Base-by-base conservation (phyloP, 2,329 filamentous ascomycete species). In the Calonectria honghensis region DNA sequence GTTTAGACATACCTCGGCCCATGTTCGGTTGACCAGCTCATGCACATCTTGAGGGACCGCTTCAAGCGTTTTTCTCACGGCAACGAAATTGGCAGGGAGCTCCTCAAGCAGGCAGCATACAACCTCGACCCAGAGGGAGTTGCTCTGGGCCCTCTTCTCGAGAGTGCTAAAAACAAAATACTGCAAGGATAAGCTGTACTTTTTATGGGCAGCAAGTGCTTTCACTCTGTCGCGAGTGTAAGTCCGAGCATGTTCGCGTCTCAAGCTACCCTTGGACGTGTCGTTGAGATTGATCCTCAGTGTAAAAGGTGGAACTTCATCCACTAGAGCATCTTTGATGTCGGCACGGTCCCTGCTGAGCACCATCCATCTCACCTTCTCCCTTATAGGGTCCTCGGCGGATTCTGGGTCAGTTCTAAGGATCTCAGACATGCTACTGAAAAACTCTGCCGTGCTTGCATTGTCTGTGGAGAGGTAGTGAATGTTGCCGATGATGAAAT, bases 401-500 rank as follows among this genome's bases (percentile, higher is more conserved):
- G 39, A 41, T 6, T 31, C 63, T 16, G 51, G 14, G 16, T 72
- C 70, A 5, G 35, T 29, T 18, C 61, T 45, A 11, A 72, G 45
- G n/a, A 59, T 41, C 7, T 72, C 70, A 9, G 64, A 61, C 1
- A 72, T 52, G 18, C 16, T 50, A 6, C 5, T 29, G 14, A 72
- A 7, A 50, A 72, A 68, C 41, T 68, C 70, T 18, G 24, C 35
- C 13, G 70, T 72, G 32, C 64, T 59, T 4, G 52, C 37, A 6
- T 68, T 6, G 83, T 85, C 84, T 57, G 83, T 82, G 9, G 84
- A 83, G 41, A 86, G 81, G 3, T 80, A 81, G 64, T 87, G 85
- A 4, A 87, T 73, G 59, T 86, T 87, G 68, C 85, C 86, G 57
- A 87, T 63, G n/a, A 87, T 79, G 59, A 87, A 85, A 61, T 86